phyloP scores from a whole-genome alignment of 73 alveolate genomes.

The Effrenium voratum region DNA sequence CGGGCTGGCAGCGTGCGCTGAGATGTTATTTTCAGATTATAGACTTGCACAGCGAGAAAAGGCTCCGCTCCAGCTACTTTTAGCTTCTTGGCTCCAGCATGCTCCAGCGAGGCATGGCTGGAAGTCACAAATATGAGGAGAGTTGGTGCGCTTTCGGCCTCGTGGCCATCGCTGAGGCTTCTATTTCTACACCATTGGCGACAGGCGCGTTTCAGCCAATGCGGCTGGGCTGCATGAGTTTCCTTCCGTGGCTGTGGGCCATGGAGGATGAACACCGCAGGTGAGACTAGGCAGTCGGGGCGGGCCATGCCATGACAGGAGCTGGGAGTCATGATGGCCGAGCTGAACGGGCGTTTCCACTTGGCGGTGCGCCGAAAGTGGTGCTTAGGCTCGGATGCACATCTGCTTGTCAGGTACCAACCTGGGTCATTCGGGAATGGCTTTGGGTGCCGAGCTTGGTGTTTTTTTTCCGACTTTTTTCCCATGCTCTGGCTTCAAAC shows the following conservation, averaged over 20 bases:
- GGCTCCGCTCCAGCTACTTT: too few species aligned
- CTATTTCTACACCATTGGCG: constrained; percentile 86
- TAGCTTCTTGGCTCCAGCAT: constrained; percentile 18
- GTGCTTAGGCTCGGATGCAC: background rate
- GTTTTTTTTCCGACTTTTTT: background rate
- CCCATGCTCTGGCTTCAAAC: background rate
- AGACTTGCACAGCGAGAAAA: too few species aligned
- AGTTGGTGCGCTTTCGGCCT: too few species aligned
- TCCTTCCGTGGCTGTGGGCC: too few species aligned
- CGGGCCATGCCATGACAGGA: background rate
- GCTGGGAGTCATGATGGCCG: constrained; percentile 65
- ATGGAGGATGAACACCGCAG: background rate
- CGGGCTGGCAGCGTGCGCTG: too few species aligned
- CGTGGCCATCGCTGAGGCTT: constrained; percentile 15
- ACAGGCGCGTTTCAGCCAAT: constrained; percentile 69
- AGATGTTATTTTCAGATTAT: too few species aligned
- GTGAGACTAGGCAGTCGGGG: background rate
- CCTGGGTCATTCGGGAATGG: constrained; percentile 14
- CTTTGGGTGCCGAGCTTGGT: background rate
- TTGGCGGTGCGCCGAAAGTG: constrained; percentile 27
- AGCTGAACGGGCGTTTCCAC: constrained; percentile 59
- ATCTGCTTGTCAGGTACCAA: constrained; percentile 13
- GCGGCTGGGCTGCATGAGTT: too few species aligned
- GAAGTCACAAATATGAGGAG: background rate
- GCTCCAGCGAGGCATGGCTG: background rate